These are phyloP conservation scores for Aspergillus sclerotiicarbonarius DNA, from an alignment of 495 filamentous ascomycete species.

Conservation along the genomic window DNA sequence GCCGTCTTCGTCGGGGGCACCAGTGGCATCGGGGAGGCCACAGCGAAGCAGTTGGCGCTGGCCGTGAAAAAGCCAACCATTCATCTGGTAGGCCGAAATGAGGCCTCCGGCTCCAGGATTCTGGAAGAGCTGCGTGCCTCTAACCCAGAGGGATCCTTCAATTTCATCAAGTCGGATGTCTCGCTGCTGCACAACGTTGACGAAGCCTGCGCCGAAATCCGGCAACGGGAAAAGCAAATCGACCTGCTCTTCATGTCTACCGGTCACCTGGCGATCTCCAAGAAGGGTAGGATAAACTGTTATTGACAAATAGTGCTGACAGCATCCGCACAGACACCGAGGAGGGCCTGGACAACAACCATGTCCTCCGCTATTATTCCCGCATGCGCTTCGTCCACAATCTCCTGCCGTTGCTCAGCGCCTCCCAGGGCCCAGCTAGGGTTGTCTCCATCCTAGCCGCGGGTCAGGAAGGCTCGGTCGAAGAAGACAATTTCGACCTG, in stretches of 20 bases:
- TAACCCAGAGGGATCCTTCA: constrained; percentile 35
- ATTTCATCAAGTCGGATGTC: constrained; percentile 58
- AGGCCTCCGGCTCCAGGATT: constrained; percentile 36
- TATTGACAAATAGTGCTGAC: neutral
- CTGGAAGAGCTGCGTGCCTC: constrained; percentile 36
- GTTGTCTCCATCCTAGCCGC: constrained; percentile 57
- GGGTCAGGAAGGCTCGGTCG: constrained; percentile 53
- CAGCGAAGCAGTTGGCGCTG: constrained; percentile 53
- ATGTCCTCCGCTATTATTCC: constrained; percentile 58
- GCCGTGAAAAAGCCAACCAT: constrained; percentile 38
- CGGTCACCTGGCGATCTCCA: constrained; percentile 15
- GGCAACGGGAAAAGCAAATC: constrained; percentile 50
- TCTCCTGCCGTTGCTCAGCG: constrained; percentile 58
- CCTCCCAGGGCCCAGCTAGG: constrained; percentile 47
- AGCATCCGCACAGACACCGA: constrained; percentile 44
- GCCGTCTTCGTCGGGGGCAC: constrained; percentile 64
- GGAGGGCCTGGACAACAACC: constrained; percentile 56
- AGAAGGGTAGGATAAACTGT: constrained; percentile 10
- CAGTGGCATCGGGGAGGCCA: constrained; percentile 56
- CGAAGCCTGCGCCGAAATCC: constrained; percentile 55
- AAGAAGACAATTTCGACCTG: constrained; percentile 44
- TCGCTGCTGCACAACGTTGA: constrained; percentile 61
- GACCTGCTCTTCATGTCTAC: constrained; percentile 57
- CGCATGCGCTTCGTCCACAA: constrained; percentile 62
- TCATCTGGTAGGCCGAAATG: constrained; percentile 49